These are phyloP conservation scores for Coprinellus micaceus DNA, from an alignment of 768 basidiomycete genomes.

Conservation along the genomic window DNA sequence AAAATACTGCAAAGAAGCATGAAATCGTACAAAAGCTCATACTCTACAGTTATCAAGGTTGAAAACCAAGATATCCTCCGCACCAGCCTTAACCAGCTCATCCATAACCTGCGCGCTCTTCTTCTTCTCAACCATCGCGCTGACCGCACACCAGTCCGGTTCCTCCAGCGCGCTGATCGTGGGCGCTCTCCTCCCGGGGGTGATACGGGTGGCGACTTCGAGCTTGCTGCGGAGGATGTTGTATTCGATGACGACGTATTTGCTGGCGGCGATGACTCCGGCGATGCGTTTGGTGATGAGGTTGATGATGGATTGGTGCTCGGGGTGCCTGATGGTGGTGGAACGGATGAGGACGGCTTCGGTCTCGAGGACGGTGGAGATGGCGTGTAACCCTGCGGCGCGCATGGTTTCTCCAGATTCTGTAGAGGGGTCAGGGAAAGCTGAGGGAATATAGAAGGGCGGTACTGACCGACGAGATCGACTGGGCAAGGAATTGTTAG, in stretches of 20 bases:
- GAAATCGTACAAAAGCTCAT: too few species aligned
- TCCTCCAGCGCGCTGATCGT: constrained; percentile 84
- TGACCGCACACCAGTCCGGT: constrained; percentile 87
- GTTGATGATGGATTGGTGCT: constrained; percentile 64
- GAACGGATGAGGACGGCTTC: constrained; percentile 95
- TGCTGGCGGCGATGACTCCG: constrained; percentile 83
- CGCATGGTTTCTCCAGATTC: constrained; percentile 99
- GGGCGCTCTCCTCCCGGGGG: constrained; percentile 86
- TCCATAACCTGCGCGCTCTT: constrained; percentile 85
- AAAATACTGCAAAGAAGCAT: too few species aligned
- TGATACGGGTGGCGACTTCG: constrained; percentile 59
- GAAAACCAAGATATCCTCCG: constrained; percentile 88
- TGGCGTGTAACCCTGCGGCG: constrained; percentile 91
- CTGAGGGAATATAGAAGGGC: not conserved
- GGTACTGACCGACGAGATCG: constrained; percentile 82
- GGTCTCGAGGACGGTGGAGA: constrained; percentile 76
- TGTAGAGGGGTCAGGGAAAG: constrained; percentile 24
- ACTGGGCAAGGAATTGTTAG: constrained; percentile 42
- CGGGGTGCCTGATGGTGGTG: constrained; percentile 54
- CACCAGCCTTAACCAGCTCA: constrained; percentile 72
- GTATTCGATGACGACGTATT: constrained; percentile 90
- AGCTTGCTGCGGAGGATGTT: constrained; percentile 75
- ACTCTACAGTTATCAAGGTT: constrained; percentile 94
- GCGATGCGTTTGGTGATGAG: constrained; percentile 84
- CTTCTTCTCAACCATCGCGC: constrained; percentile 87